Percentiles rank a stretch among this genome's conserved stretches.
These are phyloP conservation scores for Fusarium solani-melongenae DNA, from an alignment of 2,329 filamentous ascomycete species.

Conservation along the genomic window DNA sequence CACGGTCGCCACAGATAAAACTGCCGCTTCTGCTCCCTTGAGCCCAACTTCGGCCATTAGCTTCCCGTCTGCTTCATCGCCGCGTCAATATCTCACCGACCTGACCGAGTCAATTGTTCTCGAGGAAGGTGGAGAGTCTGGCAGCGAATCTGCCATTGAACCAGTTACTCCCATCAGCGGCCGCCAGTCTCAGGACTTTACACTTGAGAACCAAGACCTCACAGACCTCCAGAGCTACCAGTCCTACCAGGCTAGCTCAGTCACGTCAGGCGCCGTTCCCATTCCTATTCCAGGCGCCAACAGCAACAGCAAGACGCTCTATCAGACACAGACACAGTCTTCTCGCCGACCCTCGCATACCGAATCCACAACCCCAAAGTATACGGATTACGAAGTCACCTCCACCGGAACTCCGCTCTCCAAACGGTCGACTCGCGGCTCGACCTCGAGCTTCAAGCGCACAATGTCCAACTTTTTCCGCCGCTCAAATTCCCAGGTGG, in stretches of 20 bases:
- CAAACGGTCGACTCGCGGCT: slow-evolving; percentile 56
- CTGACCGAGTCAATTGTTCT: slow-evolving; percentile 62
- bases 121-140: slow-evolving; percentile 68
- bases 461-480: slow-evolving; percentile 63
- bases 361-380: slow-evolving; percentile 37
- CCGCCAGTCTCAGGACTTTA: slow-evolving; percentile 65
- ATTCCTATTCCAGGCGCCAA: slow-evolving; percentile 35
- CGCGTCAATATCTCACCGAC: slow-evolving; percentile 61
- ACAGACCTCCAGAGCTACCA: slow-evolving; percentile 44
- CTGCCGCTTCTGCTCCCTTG: slow-evolving; percentile 35
- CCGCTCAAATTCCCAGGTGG: slow-evolving; percentile 52
- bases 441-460: slow-evolving; percentile 58
- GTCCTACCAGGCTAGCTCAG: slow-evolving; percentile 37
- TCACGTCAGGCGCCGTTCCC: slow-evolving; percentile 35
- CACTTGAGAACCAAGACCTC: slow-evolving; percentile 54
- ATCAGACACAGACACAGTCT: slow-evolving; percentile 33
- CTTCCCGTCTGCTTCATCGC: slow-evolving; percentile 52
- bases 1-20: slow-evolving; percentile 40
- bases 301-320: slow-evolving; percentile 20
- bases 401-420: slow-evolving; percentile 46
- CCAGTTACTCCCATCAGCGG: slow-evolving; percentile 71
- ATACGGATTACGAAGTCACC: slow-evolving; percentile 38
- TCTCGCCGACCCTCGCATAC: slow-evolving; percentile 32
- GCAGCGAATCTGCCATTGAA: slow-evolving; percentile 69
- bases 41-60: slow-evolving; percentile 37